A percentile compares a stretch with the other conserved stretches of the same genome.
phyloP scores from a whole-genome alignment of 1,284 basidiomycete species.

The Irpex rosettiformis region DNA sequence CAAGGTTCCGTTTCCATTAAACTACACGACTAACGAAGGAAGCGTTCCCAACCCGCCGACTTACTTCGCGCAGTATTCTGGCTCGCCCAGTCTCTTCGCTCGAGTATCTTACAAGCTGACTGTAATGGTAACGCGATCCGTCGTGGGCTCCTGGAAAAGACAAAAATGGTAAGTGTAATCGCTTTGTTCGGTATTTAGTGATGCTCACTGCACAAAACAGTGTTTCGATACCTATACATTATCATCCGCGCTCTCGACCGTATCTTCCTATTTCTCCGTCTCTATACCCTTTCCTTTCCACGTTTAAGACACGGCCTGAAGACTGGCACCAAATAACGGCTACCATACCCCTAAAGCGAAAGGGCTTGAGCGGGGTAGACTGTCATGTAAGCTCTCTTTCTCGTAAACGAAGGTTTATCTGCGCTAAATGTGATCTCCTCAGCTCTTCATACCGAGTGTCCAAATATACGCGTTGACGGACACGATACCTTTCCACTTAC shows the following conservation, averaged over 20 bases:
- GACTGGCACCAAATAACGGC: constrained; percentile 57
- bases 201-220: constrained; percentile 22
- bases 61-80: constrained; percentile 34
- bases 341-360: constrained; percentile 35
- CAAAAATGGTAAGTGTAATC: constrained; percentile 11
- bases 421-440: neutral
- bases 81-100: constrained; percentile 29
- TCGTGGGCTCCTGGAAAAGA: constrained; percentile 13
- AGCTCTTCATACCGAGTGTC: constrained; percentile 51
- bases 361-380: constrained; percentile 26
- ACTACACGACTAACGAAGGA: constrained; percentile 35
- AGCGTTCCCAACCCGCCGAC: constrained; percentile 48
- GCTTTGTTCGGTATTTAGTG: constrained; percentile 12
- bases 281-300: constrained; percentile 38
- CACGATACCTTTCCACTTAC: constrained; percentile 59
- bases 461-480: constrained; percentile 51
- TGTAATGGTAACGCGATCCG: constrained; percentile 26
- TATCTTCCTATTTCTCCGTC: constrained; percentile 37
- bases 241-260: constrained; percentile 51
- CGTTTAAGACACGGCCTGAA: constrained; percentile 53
- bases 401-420: neutral
- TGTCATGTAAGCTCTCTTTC: constrained; percentile 39
- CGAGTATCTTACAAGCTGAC: constrained; percentile 38
- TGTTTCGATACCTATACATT: constrained; percentile 33
- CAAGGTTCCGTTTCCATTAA: constrained; percentile 41